Evolutionary conservation across 495 filamentous ascomycete species (phyloP), one percentile per base, ranked within the genome.

Genomic region (Hyaloscypha variabilis): DNA sequence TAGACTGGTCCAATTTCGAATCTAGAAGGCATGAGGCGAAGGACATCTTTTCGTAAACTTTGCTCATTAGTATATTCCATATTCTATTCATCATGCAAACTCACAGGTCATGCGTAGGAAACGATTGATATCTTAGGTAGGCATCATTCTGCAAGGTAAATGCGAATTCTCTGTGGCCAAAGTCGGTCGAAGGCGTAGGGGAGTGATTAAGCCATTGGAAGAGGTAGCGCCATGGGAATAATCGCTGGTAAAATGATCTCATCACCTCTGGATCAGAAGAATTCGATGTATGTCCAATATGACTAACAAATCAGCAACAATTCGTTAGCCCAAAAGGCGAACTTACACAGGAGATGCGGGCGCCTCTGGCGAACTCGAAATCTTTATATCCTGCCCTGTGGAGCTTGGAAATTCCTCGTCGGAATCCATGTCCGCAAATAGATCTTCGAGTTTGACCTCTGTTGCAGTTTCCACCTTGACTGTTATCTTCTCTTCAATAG

Each of bases 171-270:
- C 95, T 91, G 72, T 97, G 92, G 17, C 83, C 86, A 74, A 98
- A 98, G 73, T 98, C 94, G 64, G 87, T 87, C 2, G 89, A 88
- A 0, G 96, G 95, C 6, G 87, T 83, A 29, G 93, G 88, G 53
- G 91, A 91, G 75, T 99, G 95, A 73, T 98, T 98, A 21, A 99
- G 85, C 95, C 95, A 99, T 76, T 97, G 94, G 78, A 97, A 98
- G 26, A 97, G 87, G 69, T 91, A 89, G 34, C 95, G 89, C 81
- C 96, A 99, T 8, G 95, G 95, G 74, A 98, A 98, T 42, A 98
- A 85, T 49, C 95, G 92, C 73, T 96, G 91, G 72, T 99, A 99
- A 77, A 97, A 99, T 30, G 87, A 88, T 63, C 90, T 85, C 87
- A 98, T 90, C 17, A 94, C 81, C 70, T 93, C 91, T 8, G 90